These are phyloP conservation scores for Fusarium armeniacum DNA, from an alignment of 2,329 filamentous ascomycete species.

Conservation along the genomic window DNA sequence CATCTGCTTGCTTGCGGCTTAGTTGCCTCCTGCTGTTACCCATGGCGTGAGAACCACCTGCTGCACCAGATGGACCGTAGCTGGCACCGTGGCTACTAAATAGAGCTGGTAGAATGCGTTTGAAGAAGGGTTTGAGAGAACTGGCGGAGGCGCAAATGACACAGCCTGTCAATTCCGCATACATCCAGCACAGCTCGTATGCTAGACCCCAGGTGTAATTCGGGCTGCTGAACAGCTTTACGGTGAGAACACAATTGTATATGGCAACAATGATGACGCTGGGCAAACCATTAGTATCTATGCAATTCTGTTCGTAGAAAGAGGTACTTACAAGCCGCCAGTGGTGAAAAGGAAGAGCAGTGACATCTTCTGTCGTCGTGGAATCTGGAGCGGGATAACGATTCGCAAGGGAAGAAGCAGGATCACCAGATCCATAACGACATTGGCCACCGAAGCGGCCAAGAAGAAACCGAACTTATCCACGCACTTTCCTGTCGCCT, in stretches of 20 bases:
- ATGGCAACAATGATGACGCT: conserved; percentile 45
- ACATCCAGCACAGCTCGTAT: conserved; percentile 48
- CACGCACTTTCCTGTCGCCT: conserved; percentile 41
- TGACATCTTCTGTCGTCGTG: conserved; percentile 37
- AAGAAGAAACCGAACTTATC: conserved; percentile 47
- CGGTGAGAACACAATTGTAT: conserved; percentile 44
- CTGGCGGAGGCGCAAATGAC: conserved; percentile 46
- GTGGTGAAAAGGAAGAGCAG: conserved; percentile 42
- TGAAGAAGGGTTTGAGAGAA: conserved; percentile 44
- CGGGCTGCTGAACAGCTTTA: conserved; percentile 33
- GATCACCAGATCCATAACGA: conserved; percentile 44
- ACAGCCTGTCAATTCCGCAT: conserved; percentile 44
- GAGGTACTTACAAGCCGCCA: conserved; percentile 36
- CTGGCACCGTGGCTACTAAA: conserved; percentile 31
- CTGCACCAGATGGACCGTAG: conserved; percentile 14
- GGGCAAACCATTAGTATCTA: neutral
- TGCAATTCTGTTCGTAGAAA: rapidly evolving
- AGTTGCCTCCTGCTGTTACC: conserved; percentile 36
- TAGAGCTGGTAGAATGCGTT: conserved; percentile 25
- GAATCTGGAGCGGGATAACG: conserved; percentile 37
- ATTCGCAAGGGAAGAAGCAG: conserved; percentile 36
- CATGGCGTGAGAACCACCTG: conserved; percentile 23
- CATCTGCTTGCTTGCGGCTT: conserved; percentile 40
- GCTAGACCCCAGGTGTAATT: conserved; percentile 47
- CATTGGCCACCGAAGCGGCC: conserved; percentile 44